Conservation (phyloP, 2,329 filamentous ascomycete species). For the Penicillium sp. region DNA sequence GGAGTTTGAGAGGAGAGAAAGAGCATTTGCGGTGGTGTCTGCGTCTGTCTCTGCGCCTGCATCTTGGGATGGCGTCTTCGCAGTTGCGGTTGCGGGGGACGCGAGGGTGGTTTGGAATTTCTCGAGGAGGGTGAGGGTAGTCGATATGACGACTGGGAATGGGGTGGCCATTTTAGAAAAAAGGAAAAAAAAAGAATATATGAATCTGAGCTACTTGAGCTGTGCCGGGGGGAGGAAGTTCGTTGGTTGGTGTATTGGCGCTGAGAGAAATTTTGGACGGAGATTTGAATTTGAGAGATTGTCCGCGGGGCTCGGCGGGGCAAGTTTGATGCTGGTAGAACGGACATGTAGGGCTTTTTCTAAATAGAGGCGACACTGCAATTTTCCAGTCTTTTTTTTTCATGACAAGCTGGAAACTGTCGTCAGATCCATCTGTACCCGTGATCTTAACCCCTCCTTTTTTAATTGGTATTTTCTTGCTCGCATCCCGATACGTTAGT, state of each 20-base stretch:
- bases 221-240: too few species aligned
- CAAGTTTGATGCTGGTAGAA: background rate
- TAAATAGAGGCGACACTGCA: background rate
- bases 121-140: constrained; percentile 42
- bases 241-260: constrained; percentile 2
- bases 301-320: constrained; percentile 36
- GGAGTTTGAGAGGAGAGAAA: constrained; percentile 72
- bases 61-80: constrained; percentile 33
- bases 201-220: constrained; percentile 2
- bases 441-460: too few species aligned
- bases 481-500: too few species aligned
- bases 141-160: constrained; percentile 36
- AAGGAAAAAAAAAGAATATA: background rate
- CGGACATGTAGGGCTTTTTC: background rate
- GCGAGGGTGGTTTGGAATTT: constrained; percentile 46
- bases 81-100: constrained; percentile 23
- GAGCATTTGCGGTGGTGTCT: constrained; percentile 32
- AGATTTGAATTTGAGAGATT: background rate
- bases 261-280: constrained; percentile 32
- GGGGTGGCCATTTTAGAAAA: constrained; percentile 36
- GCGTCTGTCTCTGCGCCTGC: constrained; percentile 12
- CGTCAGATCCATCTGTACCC: too few species aligned
- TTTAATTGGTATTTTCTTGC: too few species aligned
- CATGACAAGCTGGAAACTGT: background rate
- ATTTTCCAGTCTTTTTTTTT: background rate